phyloP scores from a whole-genome alignment of 1,284 basidiomycete species.

The Xerocomus minutiporus region DNA sequence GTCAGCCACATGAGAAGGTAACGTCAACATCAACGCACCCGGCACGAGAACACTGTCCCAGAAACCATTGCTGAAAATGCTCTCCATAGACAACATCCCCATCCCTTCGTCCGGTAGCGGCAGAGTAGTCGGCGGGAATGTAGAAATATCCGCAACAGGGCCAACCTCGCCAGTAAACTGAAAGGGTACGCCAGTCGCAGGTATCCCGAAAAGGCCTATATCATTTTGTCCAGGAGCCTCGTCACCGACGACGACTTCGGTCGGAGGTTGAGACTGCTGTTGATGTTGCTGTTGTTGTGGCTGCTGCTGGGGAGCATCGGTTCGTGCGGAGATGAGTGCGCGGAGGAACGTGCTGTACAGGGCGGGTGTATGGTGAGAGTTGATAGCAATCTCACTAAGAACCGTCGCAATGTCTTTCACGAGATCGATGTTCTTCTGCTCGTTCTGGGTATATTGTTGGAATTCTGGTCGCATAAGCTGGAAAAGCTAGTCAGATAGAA shows the following conservation, averaged over 20 bases:
- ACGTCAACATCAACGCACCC: conserved; percentile 44
- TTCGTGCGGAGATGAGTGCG: conserved; percentile 65
- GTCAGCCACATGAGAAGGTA: conserved; percentile 9
- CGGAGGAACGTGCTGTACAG: conserved; percentile 85
- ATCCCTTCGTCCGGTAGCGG: conserved; percentile 45
- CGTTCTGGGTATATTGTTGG: conserved; percentile 69
- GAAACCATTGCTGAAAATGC: conserved; percentile 69
- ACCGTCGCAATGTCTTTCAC: conserved; percentile 79
- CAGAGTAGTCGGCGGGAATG: conserved; percentile 76
- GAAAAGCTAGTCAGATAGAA: conserved; percentile 9
- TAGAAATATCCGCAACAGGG: conserved; percentile 70
- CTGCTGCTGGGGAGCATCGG: conserved; percentile 36
- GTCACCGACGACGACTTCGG: conserved; percentile 23
- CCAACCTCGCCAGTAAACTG: conserved; percentile 77
- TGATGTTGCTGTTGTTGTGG: conserved; percentile 10
- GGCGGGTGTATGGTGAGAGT: conserved; percentile 76
- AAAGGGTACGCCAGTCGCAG: conserved; percentile 39
- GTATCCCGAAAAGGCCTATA: conserved; percentile 26
- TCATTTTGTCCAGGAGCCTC: conserved; percentile 24
- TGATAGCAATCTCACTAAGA: conserved; percentile 70
- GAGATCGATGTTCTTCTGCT: conserved; percentile 65
- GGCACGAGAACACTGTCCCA: conserved; percentile 83
- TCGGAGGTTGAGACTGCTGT: conserved; percentile 18
- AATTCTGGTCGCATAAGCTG: conserved; percentile 82
- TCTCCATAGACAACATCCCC: conserved; percentile 69